Percentiles rank a stretch among this genome's conserved stretches.
phyloP scores from a whole-genome alignment of 768 basidiomycete genomes.

The Roridomyces roridus region DNA sequence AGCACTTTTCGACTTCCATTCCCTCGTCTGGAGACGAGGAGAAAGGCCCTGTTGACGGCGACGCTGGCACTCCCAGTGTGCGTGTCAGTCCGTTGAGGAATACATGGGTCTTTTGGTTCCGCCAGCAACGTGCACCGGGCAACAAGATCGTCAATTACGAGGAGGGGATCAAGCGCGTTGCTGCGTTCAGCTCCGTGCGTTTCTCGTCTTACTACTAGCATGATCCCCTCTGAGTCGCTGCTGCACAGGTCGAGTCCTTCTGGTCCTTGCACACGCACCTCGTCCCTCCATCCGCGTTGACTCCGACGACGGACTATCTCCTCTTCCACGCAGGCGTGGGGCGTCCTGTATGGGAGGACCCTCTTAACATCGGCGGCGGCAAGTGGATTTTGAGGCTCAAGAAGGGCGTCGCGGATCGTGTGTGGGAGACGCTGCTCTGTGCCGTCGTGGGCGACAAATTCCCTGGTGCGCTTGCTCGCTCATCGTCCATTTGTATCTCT shows the following conservation, averaged over 20 bases:
- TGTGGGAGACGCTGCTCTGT: constrained; percentile 91
- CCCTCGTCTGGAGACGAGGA: constrained; percentile 35
- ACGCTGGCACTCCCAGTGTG: too few species aligned
- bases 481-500: not conserved
- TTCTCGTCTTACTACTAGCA: not conserved
- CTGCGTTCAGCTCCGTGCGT: constrained; percentile 86
- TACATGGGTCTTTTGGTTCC: constrained; percentile 95
- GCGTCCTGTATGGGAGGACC: constrained; percentile 96
- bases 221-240: too few species aligned
- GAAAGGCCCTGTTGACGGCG: too few species aligned
- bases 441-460: constrained; percentile 93
- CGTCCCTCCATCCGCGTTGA: constrained; percentile 79
- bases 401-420: constrained; percentile 88
- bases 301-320: constrained; percentile 93
- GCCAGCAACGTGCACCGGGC: constrained; percentile 88
- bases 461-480: constrained; percentile 55
- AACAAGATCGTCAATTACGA: constrained; percentile 92
- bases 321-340: constrained; percentile 87
- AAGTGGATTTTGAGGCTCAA: constrained; percentile 95
- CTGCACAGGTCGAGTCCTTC: constrained; percentile 95
- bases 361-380: constrained; percentile 84
- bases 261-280: constrained; percentile 96
- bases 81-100: constrained; percentile 79
- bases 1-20: constrained; percentile 76
- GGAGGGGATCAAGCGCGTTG: constrained; percentile 92